These are phyloP conservation scores for Parasitella parasitica DNA, from an alignment of 371 early-diverging fungal species.

Conservation along the genomic window DNA sequence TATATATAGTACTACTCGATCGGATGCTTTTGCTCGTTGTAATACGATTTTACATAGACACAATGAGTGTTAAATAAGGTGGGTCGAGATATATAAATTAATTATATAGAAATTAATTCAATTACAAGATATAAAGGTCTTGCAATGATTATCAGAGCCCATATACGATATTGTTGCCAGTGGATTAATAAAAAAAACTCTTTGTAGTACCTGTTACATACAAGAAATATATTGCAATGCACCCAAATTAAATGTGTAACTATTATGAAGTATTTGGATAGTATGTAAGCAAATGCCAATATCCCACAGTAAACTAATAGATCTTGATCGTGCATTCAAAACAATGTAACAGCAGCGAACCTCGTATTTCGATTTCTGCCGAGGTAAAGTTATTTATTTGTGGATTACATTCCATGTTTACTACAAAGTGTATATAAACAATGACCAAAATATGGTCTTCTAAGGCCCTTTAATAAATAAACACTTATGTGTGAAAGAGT, in stretches of 20 bases:
- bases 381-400: not conserved
- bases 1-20: not conserved
- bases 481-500: not conserved
- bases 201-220: not conserved
- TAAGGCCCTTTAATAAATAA: not conserved
- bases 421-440: no score
- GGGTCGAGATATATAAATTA: no score
- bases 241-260: not conserved
- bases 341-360: not conserved
- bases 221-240: not conserved
- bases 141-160: no score
- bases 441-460: not conserved
- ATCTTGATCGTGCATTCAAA: not conserved
- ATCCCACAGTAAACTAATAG: not conserved
- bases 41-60: not conserved
- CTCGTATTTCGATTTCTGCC: not conserved
- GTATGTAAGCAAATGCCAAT: not conserved
- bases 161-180: no score
- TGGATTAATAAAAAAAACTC: not conserved
- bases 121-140: no score
- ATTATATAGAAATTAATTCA: no score
- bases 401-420: not conserved
- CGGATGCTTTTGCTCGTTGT: not conserved
- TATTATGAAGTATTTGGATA: not conserved
- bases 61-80: no score